These are phyloP conservation scores for Umbelopsis vinacea DNA, from an alignment of 192 early-diverging fungal species.

Conservation along the genomic window DNA sequence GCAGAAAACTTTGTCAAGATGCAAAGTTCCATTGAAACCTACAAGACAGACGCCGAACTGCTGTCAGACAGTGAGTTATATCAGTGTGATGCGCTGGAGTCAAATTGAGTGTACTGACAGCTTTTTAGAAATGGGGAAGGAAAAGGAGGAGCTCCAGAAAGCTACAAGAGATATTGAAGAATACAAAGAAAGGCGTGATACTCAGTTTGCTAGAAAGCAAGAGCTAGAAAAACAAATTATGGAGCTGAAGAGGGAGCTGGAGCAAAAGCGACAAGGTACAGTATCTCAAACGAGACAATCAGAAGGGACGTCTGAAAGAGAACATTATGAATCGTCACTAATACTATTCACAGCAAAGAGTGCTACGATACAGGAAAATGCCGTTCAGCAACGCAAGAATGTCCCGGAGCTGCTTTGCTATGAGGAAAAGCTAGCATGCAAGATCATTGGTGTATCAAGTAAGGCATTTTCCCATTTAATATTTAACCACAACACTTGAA, in stretches of 20 bases:
- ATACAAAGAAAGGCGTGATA: conserved; percentile 5
- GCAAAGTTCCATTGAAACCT: conserved; percentile 10
- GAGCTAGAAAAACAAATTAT: conserved; percentile 3
- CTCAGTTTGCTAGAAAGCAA: conserved; percentile 1
- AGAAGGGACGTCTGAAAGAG: too few species aligned
- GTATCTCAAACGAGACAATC: neutral
- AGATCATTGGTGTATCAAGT: neutral
- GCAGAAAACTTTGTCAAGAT: conserved; percentile 7
- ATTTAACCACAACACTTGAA: too few species aligned
- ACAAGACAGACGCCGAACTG: conserved; percentile 15
- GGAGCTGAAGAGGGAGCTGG: conserved; percentile 4
- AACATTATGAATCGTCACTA: neutral
- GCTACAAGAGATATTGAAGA: conserved; percentile 1
- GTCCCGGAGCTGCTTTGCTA: conserved; percentile 7
- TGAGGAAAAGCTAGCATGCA: conserved; percentile 15
- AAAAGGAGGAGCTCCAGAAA: conserved; percentile 13
- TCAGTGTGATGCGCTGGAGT: neutral
- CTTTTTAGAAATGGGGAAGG: conserved; percentile 12
- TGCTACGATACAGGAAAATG: neutral
- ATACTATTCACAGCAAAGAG: neutral
- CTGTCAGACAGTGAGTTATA: conserved; percentile 5
- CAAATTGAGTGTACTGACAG: too few species aligned
- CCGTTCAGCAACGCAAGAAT: conserved; percentile 11
- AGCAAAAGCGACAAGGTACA: conserved; percentile 16
- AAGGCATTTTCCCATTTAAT: neutral